Conservation (phyloP, 495 filamentous ascomycete genomes). For the Penicillium coprophilum region DNA sequence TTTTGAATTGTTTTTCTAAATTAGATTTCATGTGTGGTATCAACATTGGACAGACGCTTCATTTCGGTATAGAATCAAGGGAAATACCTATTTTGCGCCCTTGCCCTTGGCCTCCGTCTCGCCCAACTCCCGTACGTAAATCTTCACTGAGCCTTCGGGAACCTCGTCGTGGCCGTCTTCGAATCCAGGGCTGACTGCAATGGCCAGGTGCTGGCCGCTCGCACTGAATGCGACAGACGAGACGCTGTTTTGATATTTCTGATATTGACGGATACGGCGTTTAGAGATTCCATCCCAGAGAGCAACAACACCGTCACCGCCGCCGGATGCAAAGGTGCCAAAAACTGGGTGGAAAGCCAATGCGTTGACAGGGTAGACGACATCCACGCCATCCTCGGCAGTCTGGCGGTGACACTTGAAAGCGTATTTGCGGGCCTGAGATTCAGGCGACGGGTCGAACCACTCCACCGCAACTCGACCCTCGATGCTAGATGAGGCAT, state of each 20-base stretch:
- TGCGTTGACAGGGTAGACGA: conserved; percentile 94
- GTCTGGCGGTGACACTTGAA: conserved; percentile 95
- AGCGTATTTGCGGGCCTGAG: conserved; percentile 90
- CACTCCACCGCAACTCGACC: conserved; percentile 94
- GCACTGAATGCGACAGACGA: conserved; percentile 71
- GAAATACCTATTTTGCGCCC: conserved; percentile 52
- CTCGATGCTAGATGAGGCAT: conserved; percentile 85
- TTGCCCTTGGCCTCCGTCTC: conserved; percentile 91
- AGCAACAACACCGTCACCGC: conserved; percentile 91
- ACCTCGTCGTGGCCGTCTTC: conserved; percentile 85
- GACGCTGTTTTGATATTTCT: conserved; percentile 75
- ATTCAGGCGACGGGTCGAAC: conserved; percentile 84
- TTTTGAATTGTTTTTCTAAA: not conserved
- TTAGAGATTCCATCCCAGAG: conserved; percentile 94
- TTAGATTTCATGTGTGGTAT: conserved; percentile 10
- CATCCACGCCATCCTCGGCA: conserved; percentile 64
- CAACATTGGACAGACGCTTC: conserved; percentile 11
- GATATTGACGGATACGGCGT: conserved; percentile 86
- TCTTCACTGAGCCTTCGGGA: conserved; percentile 64
- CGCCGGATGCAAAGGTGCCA: conserved; percentile 90
- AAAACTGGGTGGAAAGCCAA: conserved; percentile 87
- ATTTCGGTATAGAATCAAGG: not conserved
- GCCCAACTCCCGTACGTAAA: conserved; percentile 77
- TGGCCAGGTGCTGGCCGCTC: conserved; percentile 79
- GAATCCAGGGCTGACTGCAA: conserved; percentile 85